Percentiles rank a stretch among this genome's conserved stretches.
Conservation (phyloP, 768 basidiomycete species). For the Leccinum longicurvipes region DNA sequence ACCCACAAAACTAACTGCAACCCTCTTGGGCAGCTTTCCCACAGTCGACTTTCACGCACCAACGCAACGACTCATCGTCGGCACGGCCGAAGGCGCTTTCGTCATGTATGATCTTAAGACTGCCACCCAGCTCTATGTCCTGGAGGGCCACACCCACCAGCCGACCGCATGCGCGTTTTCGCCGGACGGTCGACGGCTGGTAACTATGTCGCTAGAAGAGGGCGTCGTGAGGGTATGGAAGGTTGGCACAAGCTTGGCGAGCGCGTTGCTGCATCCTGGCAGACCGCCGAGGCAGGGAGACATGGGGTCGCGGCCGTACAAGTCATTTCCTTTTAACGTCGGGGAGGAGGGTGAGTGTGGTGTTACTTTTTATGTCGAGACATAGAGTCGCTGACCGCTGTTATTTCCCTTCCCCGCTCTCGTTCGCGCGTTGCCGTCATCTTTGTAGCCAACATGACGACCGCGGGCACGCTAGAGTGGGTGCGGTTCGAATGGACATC, state of each 20-base stretch:
- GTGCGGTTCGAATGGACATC: slow-evolving; percentile 83
- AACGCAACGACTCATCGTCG: slow-evolving; percentile 87
- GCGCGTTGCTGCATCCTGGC: slow-evolving; percentile 81
- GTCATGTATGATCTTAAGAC: slow-evolving; percentile 97
- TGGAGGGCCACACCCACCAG: slow-evolving; percentile 84
- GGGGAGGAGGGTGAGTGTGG: slow-evolving; percentile 69
- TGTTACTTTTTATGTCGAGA: neutral
- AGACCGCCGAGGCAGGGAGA: slow-evolving; percentile 89
- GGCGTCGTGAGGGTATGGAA: slow-evolving; percentile 90
- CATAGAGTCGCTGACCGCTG: neutral
- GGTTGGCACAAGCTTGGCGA: slow-evolving; percentile 84
- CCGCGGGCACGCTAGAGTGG: slow-evolving; percentile 64
- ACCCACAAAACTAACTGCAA: neutral
- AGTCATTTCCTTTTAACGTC: slow-evolving; percentile 80
- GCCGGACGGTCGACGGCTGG: slow-evolving; percentile 85
- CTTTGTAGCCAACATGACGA: slow-evolving; percentile 48
- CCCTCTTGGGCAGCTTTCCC: slow-evolving; percentile 59
- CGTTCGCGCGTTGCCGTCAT: neutral
- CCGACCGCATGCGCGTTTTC: slow-evolving; percentile 89
- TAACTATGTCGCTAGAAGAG: slow-evolving; percentile 86
- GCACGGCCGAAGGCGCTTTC: slow-evolving; percentile 90
- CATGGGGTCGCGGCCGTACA: slow-evolving; percentile 81
- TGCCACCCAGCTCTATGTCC: slow-evolving; percentile 89
- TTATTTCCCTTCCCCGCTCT: neutral
- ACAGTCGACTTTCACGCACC: slow-evolving; percentile 90